A percentile compares a stretch with the other conserved stretches of the same genome.
These are phyloP conservation scores for Inonotus obliquus DNA, from an alignment of 1,284 basidiomycete species.

Conservation along the genomic window DNA sequence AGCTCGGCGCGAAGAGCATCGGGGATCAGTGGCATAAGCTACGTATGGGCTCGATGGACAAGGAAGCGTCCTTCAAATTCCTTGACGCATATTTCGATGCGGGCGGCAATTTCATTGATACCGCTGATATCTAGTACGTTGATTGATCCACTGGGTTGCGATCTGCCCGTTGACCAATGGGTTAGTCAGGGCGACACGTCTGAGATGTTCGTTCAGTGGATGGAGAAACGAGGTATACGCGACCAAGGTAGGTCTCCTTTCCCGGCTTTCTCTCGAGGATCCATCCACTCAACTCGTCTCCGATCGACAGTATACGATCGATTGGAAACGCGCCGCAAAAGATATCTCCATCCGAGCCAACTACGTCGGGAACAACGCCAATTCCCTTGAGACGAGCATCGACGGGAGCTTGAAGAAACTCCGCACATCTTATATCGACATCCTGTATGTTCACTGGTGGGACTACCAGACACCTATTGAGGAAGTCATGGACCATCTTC, in stretches of 20 bases:
- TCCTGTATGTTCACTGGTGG: slow-evolving; percentile 35
- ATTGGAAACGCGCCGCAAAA: slow-evolving; percentile 22
- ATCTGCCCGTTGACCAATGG: background rate
- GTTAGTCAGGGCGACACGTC: slow-evolving; percentile 19
- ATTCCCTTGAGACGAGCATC: slow-evolving; percentile 25
- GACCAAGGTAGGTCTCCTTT: slow-evolving; percentile 27
- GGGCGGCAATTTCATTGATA: slow-evolving; percentile 24
- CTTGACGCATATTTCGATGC: slow-evolving; percentile 22
- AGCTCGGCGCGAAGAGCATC: slow-evolving; percentile 44
- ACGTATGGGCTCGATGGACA: slow-evolving; percentile 16
- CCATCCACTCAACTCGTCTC: too few relatives aligned
- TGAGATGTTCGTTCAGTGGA: slow-evolving; percentile 33
- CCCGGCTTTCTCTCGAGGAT: background rate
- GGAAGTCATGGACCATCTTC: slow-evolving; percentile 34
- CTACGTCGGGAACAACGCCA: slow-evolving; percentile 30
- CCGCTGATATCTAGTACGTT: slow-evolving; percentile 20
- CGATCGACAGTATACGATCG: slow-evolving; percentile 24
- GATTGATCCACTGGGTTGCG: background rate
- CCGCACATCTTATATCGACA: slow-evolving; percentile 37
- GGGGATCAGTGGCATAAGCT: slow-evolving; percentile 34
- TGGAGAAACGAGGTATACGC: slow-evolving; percentile 29
- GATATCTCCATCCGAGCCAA: slow-evolving; percentile 23
- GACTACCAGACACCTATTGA: slow-evolving; percentile 30
- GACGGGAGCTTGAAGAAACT: slow-evolving; percentile 31
- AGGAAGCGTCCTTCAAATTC: slow-evolving; percentile 22